Evolutionary conservation across 1,139 yeast species (phyloP).

Genomic region (Zygosaccharomyces sapae): DNA sequence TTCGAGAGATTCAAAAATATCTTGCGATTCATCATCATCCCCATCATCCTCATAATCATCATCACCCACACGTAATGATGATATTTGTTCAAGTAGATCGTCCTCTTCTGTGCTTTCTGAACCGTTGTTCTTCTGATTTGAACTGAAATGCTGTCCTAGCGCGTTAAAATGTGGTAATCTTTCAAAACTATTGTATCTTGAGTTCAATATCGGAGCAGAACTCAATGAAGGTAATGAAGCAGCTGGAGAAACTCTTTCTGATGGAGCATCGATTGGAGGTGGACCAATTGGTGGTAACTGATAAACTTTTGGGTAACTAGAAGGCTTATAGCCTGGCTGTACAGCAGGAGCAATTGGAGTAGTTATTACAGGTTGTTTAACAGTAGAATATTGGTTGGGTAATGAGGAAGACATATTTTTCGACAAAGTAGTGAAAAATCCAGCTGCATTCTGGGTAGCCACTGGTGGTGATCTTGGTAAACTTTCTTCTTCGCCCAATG

Average conservation of each 20-base stretch:
- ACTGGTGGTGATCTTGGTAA: conserved; percentile 11
- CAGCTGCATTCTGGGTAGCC: conserved; percentile 21
- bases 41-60: conserved; percentile 7
- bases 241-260: conserved; percentile 7
- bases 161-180: conserved; percentile 15
- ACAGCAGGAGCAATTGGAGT: conserved; percentile 7
- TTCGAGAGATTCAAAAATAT: conserved; percentile 15
- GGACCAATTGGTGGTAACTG: conserved; percentile 17
- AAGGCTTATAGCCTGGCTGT: conserved; percentile 5
- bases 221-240: conserved; percentile 11
- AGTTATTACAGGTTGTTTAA: conserved; percentile 10
- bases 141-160: conserved; percentile 19
- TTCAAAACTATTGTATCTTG: conserved; percentile 16
- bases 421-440: conserved; percentile 28
- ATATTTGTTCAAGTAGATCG: conserved; percentile 2
- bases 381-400: conserved; percentile 5
- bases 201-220: conserved; percentile 17
- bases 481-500: conserved; percentile 14
- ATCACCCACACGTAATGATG: conserved; percentile 6
- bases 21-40: conserved; percentile 12
- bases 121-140: conserved; percentile 26
- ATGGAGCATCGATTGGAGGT: conserved; percentile 2
- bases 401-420: conserved; percentile 23
- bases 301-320: conserved; percentile 16
- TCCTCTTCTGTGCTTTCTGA: conserved; percentile 6